phyloP scores from a whole-genome alignment of 805 yeast genomes.

The Metschnikowia koreensis region DNA sequence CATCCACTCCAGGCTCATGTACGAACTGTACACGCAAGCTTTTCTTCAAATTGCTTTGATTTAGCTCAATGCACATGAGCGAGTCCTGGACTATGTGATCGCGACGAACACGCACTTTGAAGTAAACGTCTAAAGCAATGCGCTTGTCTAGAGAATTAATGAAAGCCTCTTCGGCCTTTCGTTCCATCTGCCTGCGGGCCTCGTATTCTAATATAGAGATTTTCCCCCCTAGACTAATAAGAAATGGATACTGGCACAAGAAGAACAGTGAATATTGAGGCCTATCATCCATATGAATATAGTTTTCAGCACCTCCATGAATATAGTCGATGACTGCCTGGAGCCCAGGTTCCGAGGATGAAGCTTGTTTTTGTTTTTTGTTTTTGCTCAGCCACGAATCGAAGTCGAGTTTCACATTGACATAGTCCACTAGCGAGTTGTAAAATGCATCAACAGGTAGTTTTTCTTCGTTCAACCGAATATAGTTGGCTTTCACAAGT shows the following conservation, averaged over 20 bases:
- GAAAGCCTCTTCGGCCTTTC: constrained; percentile 87
- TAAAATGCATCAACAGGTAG: constrained; percentile 53
- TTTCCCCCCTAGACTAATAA: constrained; percentile 79
- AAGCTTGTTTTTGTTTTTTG: constrained; percentile 4
- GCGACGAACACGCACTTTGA: constrained; percentile 69
- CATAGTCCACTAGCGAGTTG: constrained; percentile 77
- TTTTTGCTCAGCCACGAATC: constrained; percentile 64
- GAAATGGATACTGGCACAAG: constrained; percentile 84
- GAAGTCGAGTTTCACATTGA: constrained; percentile 75
- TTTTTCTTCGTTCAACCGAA: constrained; percentile 21
- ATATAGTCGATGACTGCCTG: constrained; percentile 48
- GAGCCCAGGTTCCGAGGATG: constrained; percentile 26
- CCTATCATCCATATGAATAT: constrained; percentile 7
- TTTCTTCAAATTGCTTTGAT: constrained; percentile 63
- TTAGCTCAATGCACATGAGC: constrained; percentile 54
- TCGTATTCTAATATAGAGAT: constrained; percentile 79
- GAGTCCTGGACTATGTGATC: constrained; percentile 71
- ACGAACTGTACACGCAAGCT: constrained; percentile 75
- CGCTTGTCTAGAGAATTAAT: constrained; percentile 66
- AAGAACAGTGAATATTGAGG: constrained; percentile 35
- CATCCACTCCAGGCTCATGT: constrained; percentile 92
- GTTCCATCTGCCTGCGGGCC: constrained; percentile 76
- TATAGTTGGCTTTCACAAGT: constrained; percentile 53
- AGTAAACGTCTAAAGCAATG: constrained; percentile 61
- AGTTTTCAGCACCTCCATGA: constrained; percentile 34